Evolutionary conservation across 225 moss, liverwort and hornwort species (phyloP).

Genomic region (Polytrichum formosum): DNA sequence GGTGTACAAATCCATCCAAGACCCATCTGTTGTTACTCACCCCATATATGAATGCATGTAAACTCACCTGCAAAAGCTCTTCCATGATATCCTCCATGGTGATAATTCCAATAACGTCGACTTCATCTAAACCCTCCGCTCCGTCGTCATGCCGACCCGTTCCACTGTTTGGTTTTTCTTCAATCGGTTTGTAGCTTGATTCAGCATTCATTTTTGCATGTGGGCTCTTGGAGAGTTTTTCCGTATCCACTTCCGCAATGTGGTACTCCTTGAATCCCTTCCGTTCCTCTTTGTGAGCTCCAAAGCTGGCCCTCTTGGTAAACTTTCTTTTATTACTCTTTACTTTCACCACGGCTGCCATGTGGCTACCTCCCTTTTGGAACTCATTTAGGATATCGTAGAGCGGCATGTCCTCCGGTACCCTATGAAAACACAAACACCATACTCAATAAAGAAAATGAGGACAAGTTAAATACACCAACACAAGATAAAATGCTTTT

Average conservation of each 20-base stretch:
- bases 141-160: constrained; percentile 3
- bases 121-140: constrained; percentile 24
- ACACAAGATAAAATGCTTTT: too few species aligned
- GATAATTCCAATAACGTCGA: constrained; percentile 59
- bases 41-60: too few species aligned
- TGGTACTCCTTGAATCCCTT: constrained; percentile 31
- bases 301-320: constrained; percentile 6
- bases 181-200: constrained; percentile 14
- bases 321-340: constrained; percentile 14
- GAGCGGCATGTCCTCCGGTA: constrained; percentile 40
- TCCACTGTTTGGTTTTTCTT: constrained; percentile 19
- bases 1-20: too few species aligned
- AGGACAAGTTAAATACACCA: too few species aligned
- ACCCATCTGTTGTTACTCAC: too few species aligned
- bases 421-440: constrained; percentile 18
- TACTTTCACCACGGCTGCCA: constrained; percentile 38
- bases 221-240: constrained; percentile 17
- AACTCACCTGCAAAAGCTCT: constrained; percentile 57
- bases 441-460: too few species aligned
- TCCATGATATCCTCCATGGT: constrained; percentile 77
- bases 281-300: constrained; percentile 23
- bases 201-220: constrained; percentile 3
- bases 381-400: constrained; percentile 52
- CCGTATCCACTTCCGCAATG: constrained; percentile 24
- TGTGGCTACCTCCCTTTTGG: constrained; percentile 51